Evolutionary conservation across 768 basidiomycete genomes (phyloP).

Genomic region (Cyathus striatus): DNA sequence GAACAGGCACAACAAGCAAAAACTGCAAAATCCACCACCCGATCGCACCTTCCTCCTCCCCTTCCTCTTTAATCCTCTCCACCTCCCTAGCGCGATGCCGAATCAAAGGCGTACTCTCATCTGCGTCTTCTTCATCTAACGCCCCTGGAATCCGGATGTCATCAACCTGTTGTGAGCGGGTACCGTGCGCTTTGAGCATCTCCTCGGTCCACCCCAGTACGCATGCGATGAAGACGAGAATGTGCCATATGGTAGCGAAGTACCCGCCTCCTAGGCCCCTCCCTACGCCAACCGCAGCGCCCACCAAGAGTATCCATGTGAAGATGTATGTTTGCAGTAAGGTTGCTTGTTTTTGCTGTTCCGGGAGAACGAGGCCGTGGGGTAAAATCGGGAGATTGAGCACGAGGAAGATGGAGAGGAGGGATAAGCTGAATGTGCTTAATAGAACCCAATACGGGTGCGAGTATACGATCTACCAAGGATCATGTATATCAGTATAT

Average conservation of each 20-base stretch:
- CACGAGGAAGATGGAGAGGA: constrained; percentile 33
- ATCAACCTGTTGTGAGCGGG: constrained; percentile 7
- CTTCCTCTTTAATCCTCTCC: not conserved
- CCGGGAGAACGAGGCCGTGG: constrained; percentile 19
- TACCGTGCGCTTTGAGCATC: constrained; percentile 19
- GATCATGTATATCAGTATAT: not conserved
- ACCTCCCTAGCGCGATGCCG: constrained; percentile 4
- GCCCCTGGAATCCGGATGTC: too few relatives aligned
- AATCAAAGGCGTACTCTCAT: constrained; percentile 56
- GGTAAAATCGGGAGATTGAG: constrained; percentile 24
- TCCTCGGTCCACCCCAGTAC: constrained; percentile 11
- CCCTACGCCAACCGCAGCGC: constrained; percentile 39
- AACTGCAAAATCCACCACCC: constrained; percentile 59
- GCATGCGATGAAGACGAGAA: constrained; percentile 13
- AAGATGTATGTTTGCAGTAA: constrained; percentile 50
- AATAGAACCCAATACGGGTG: constrained; percentile 43
- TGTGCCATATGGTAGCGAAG: constrained; percentile 50
- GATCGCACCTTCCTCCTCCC: constrained; percentile 18
- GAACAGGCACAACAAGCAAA: constrained; percentile 46
- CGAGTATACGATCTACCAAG: constrained; percentile 21
- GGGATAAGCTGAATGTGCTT: constrained; percentile 39
- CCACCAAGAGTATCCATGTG: constrained; percentile 51
- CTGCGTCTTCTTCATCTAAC: constrained; percentile 30
- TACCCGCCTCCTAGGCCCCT: constrained; percentile 54
- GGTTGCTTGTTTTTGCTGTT: constrained; percentile 44